Base-by-base conservation (phyloP, 202 grass and related monocot species). In the Zoysia matrella region DNA sequence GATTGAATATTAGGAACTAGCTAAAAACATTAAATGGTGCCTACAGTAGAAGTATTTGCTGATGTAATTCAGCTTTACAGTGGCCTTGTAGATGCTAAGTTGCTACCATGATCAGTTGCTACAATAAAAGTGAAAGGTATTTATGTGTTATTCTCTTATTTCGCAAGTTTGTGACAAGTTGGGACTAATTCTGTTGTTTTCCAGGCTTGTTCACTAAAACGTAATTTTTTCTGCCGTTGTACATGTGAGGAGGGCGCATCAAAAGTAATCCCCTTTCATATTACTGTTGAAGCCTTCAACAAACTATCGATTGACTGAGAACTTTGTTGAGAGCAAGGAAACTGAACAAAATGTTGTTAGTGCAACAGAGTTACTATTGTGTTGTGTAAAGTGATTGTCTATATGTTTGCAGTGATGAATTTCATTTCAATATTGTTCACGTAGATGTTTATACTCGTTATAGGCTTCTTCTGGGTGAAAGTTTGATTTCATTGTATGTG, bases 51-150 rank as follows among this genome's bases (percentile, higher is more conserved):
- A 36, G 30, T 36, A 36, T 36, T 36, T 36, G 30, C 30, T 36
- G 30, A 36, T 36, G 30, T 36, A 36, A 36, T 36, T 36, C 30
- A 36, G 30, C 30, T 36, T 36, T 36, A 36, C 30, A 36, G 30
- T 36, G 30, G 30, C 30, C 30, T 36, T 36, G 30, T 36, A 36
- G 78, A 62, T n/a, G 47, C 47, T 63, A 55, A 22, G 72, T 48
- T 54, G 22, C 41, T 69, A 55, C 18, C 67, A 77, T 7, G 45
- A 68, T 82, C 63, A 89, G 47, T 47, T 63, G 36, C 42, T 12
- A 66, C 14, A 55, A 43, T 22, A 48, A 36, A 36, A 36, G 30
- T 36, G 30, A 30, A 80, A 82, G 61, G 67, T 82, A 69, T 54
- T 77, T 72, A 77, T 76, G 60, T 67, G 49, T 47, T 52, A 2